A percentile compares a stretch with the other conserved stretches of the same genome.
Conservation (phyloP, 176 grass and related monocot species). For the Pontederia crassipes region DNA sequence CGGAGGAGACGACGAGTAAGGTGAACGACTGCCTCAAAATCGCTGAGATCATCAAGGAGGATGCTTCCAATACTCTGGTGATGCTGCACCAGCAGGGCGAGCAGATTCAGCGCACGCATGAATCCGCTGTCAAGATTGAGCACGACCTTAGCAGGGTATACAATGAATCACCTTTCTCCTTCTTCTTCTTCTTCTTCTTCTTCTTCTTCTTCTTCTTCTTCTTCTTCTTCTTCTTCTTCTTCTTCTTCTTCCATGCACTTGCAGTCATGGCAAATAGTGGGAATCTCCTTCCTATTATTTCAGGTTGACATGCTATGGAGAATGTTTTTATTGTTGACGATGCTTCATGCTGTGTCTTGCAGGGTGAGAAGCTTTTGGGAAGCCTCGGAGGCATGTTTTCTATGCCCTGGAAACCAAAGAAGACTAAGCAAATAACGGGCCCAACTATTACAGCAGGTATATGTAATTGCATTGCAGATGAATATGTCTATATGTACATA, state of each 20-base stretch:
- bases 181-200: not conserved
- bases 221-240: too few species aligned
- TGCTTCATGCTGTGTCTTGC: not conserved
- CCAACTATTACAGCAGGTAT: slow-evolving; percentile 14
- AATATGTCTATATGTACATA: not conserved
- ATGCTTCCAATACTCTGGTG: slow-evolving; percentile 18
- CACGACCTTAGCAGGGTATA: slow-evolving; percentile 26
- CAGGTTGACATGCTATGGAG: not conserved
- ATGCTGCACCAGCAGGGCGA: slow-evolving; percentile 24
- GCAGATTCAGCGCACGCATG: slow-evolving; percentile 16
- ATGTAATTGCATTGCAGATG: not conserved
- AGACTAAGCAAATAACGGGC: slow-evolving; percentile 18
- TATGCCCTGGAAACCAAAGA: slow-evolving; percentile 23
- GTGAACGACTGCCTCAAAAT: slow-evolving; percentile 27
- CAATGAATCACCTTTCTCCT: not conserved
- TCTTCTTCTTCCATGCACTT: too few species aligned
- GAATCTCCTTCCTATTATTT: too few species aligned
- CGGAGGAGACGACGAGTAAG: slow-evolving; percentile 17
- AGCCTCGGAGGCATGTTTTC: slow-evolving; percentile 25
- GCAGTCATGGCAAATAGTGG: too few species aligned
- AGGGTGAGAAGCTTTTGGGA: slow-evolving; percentile 22
- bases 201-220: not conserved
- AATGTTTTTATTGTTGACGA: not conserved
- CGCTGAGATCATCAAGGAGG: slow-evolving; percentile 22
- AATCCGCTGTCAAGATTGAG: slow-evolving; percentile 15